Evolutionary conservation across 306 rosid species (phyloP).

Genomic region (Macrotyloma uniflorum): DNA sequence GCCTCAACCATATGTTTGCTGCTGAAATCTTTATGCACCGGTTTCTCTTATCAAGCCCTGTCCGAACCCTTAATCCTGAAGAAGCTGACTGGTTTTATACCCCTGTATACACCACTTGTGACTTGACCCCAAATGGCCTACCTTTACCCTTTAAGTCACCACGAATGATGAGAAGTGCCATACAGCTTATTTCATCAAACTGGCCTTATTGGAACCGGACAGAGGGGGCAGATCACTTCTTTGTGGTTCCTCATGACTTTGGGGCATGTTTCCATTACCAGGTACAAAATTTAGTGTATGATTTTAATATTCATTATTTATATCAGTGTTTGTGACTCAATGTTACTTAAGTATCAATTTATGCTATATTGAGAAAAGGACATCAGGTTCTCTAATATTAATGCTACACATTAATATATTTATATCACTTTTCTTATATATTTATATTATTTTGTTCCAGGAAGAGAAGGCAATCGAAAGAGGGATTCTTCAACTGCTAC

Average conservation of each 20-base stretch:
- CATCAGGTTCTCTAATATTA: constrained; percentile 7
- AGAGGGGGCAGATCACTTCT: constrained; percentile 96
- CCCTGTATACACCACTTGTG: constrained; percentile 94
- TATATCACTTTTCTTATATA: background rate
- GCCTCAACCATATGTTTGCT: constrained; percentile 96
- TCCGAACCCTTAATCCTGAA: constrained; percentile 92
- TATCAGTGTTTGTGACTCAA: background rate
- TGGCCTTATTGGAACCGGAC: constrained; percentile 98
- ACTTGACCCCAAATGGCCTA: constrained; percentile 93
- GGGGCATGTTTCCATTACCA: constrained; percentile 99
- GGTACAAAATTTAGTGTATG: constrained; percentile 47
- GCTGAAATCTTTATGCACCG: constrained; percentile 98
- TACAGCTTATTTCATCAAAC: constrained; percentile 92
- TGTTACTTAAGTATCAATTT: background rate
- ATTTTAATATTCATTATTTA: background rate
- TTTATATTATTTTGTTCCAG: constrained; percentile 46
- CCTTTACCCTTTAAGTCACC: constrained; percentile 98
- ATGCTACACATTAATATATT: background rate
- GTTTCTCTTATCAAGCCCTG: constrained; percentile 89
- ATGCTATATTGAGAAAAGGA: constrained; percentile 20
- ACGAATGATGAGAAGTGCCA: constrained; percentile 97
- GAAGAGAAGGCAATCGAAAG: constrained; percentile 93
- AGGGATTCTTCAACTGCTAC: constrained; percentile 77
- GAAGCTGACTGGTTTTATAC: constrained; percentile 99
- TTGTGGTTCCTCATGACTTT: constrained; percentile 93